Conservation (phyloP, 495 filamentous ascomycete species). For the Xylaria nigripes region DNA sequence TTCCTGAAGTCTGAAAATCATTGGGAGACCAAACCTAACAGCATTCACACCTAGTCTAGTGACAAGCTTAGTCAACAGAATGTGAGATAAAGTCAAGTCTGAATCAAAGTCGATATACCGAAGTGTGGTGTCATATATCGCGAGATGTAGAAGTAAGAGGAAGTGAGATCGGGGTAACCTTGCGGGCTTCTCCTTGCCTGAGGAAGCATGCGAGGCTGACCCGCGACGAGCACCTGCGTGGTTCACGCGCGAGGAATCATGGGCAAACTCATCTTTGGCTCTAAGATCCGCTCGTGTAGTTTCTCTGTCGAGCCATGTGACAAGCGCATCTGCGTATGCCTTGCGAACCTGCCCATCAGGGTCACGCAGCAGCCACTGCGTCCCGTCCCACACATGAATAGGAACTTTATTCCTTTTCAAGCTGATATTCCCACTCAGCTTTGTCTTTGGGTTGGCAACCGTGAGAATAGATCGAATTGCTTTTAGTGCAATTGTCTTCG, state of each 20-base stretch:
- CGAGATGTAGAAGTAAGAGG: conserved; percentile 75
- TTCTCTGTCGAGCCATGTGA: conserved; percentile 75
- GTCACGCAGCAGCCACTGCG: conserved; percentile 80
- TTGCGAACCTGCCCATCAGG: conserved; percentile 64
- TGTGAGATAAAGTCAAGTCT: conserved; percentile 67
- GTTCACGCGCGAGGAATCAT: conserved; percentile 32
- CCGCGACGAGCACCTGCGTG: conserved; percentile 44
- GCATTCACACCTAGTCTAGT: conserved; percentile 78
- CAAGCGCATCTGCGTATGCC: conserved; percentile 73
- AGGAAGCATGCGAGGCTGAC: conserved; percentile 62
- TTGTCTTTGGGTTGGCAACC: conserved; percentile 61
- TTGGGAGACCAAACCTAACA: conserved; percentile 67
- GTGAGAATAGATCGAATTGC: conserved; percentile 71
- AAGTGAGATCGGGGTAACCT: conserved; percentile 56
- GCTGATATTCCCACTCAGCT: conserved; percentile 49
- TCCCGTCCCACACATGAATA: conserved; percentile 80
- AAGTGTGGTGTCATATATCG: conserved; percentile 75
- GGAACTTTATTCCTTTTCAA: conserved; percentile 65
- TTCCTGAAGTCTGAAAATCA: conserved; percentile 81
- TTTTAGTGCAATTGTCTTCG: conserved; percentile 67
- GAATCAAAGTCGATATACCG: conserved; percentile 59
- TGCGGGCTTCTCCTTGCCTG: conserved; percentile 46
- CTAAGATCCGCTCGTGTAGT: conserved; percentile 59
- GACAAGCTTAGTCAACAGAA: conserved; percentile 63
- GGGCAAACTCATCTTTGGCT: conserved; percentile 46